phyloP scores from a whole-genome alignment of 345 rosid genomes.

The Pistacia atlantica region DNA sequence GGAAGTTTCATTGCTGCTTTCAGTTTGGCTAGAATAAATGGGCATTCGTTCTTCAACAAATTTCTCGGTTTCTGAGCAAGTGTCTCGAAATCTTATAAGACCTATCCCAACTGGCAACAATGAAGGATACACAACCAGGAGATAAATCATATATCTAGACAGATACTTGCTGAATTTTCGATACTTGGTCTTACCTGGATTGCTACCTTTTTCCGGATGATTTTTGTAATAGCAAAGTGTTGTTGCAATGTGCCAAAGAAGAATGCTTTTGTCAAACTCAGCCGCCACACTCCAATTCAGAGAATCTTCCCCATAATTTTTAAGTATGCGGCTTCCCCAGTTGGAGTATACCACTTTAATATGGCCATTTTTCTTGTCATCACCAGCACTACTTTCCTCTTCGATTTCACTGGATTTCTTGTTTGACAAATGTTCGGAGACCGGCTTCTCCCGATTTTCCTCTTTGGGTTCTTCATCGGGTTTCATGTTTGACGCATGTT shows the following conservation, averaged over 20 bases:
- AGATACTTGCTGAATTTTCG: neutral
- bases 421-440: neutral
- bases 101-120: constrained; percentile 19
- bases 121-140: constrained; percentile 10
- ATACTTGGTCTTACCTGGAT: neutral
- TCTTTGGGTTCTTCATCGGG: neutral
- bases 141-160: constrained; percentile 12
- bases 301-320: neutral
- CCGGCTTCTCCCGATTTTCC: neutral
- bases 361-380: no score
- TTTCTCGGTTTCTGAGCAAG: neutral
- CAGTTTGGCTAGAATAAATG: no score
- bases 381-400: neutral
- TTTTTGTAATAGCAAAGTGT: neutral
- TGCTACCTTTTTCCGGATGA: no score
- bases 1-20: no score
- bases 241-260: constrained; percentile 19
- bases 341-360: neutral
- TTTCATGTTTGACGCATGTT: neutral
- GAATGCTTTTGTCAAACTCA: constrained; percentile 16
- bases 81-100: constrained; percentile 19
- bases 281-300: neutral
- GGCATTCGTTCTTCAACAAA: no score
- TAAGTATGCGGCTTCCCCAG: neutral
- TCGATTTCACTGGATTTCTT: neutral